phyloP scores from a whole-genome alignment of 768 basidiomycete genomes.

The Hygrophoropsis aurantiaca region DNA sequence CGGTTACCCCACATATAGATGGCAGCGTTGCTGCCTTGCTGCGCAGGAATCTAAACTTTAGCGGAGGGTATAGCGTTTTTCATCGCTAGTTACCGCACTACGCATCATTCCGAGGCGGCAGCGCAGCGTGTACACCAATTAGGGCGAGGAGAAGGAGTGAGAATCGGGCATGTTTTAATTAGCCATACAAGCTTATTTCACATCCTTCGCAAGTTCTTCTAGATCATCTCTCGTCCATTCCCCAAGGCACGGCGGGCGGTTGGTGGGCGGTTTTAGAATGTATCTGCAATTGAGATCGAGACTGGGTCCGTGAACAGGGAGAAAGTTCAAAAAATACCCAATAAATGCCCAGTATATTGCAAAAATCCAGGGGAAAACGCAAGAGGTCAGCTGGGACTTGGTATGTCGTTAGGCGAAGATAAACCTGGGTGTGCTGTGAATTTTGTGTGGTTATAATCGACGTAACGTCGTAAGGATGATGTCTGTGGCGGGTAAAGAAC shows the following conservation, averaged over 20 bases:
- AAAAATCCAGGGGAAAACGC: neutral
- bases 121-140: neutral
- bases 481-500: neutral
- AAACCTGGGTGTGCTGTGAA: too few relatives aligned
- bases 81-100: neutral
- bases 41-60: too few relatives aligned
- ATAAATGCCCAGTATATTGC: neutral
- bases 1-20: too few relatives aligned
- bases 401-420: neutral
- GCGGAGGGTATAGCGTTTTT: too few relatives aligned
- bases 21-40: too few relatives aligned
- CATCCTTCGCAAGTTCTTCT: neutral
- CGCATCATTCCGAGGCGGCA: neutral
- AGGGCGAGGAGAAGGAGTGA: neutral
- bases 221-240: neutral
- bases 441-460: neutral
- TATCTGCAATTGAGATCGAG: neutral
- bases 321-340: too few relatives aligned
- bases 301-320: neutral
- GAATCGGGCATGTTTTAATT: neutral
- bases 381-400: neutral
- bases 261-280: neutral
- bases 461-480: neutral
- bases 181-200: conserved; percentile 1
- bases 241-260: neutral